These are phyloP conservation scores for Candida ulmi DNA, from an alignment of 805 yeast species.

Conservation along the genomic window DNA sequence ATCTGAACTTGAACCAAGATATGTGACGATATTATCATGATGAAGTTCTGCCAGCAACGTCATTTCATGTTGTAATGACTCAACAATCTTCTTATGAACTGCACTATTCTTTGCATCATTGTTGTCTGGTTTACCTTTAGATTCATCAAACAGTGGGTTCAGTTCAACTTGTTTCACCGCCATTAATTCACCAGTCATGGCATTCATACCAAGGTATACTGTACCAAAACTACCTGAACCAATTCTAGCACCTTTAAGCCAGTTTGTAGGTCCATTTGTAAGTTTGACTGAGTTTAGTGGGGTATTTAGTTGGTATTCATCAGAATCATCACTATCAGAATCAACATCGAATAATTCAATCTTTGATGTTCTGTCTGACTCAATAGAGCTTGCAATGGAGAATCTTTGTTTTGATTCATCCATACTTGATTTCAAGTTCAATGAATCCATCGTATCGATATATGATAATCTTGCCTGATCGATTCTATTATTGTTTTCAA, in stretches of 20 bases:
- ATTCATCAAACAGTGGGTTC: conserved; percentile 36
- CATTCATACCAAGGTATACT: conserved; percentile 88
- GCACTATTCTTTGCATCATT: conserved; percentile 21
- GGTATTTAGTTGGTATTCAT: neutral
- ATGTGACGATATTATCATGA: conserved; percentile 90
- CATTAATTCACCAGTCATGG: conserved; percentile 90
- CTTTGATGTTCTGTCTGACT: conserved; percentile 19
- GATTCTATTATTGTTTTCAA: conserved; percentile 50
- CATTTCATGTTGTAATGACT: conserved; percentile 82
- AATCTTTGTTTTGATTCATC: conserved; percentile 23
- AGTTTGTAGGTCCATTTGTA: conserved; percentile 60
- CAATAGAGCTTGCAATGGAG: conserved; percentile 19
- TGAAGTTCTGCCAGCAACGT: conserved; percentile 66
- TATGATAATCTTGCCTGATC: conserved; percentile 37
- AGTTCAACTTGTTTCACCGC: conserved; percentile 93
- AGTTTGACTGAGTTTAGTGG: conserved; percentile 9
- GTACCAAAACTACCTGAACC: conserved; percentile 96
- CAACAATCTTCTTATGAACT: conserved; percentile 54
- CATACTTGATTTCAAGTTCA: conserved; percentile 26
- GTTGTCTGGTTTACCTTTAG: conserved; percentile 25
- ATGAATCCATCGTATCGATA: conserved; percentile 23
- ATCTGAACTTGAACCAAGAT: conserved; percentile 81
- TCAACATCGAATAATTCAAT: conserved; percentile 22
- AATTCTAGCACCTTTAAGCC: conserved; percentile 90
- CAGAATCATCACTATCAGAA: conserved; percentile 15